Percentiles rank a stretch among this genome's conserved stretches.
Conservation (phyloP, 1,284 basidiomycete species). For the Pseudozyma sp. region DNA sequence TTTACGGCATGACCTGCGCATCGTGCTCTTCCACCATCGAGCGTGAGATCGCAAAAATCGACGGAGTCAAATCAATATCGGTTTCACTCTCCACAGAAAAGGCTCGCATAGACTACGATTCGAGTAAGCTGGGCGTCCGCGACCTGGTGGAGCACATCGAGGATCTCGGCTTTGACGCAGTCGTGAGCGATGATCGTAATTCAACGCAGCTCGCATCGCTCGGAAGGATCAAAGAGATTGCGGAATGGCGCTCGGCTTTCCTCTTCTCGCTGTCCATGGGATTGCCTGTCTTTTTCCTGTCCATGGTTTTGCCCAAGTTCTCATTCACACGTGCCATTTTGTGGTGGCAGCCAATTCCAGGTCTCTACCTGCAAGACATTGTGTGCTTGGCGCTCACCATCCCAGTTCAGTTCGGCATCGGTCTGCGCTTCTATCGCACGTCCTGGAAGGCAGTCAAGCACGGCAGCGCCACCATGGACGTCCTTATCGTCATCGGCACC, state of each 20-base stretch:
- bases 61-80: constrained; percentile 51
- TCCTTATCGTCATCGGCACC: constrained; percentile 94
- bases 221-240: constrained; percentile 88
- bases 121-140: constrained; percentile 47
- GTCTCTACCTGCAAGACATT: constrained; percentile 83
- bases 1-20: constrained; percentile 92
- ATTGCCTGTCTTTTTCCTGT: constrained; percentile 89
- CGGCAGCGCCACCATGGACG: constrained; percentile 86
- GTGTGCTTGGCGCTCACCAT: constrained; percentile 85
- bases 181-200: constrained; percentile 82
- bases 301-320: constrained; percentile 82
- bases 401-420: constrained; percentile 93
- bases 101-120: constrained; percentile 58
- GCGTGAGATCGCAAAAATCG: constrained; percentile 77
- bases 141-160: constrained; percentile 71
- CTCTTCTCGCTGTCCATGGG: constrained; percentile 82
- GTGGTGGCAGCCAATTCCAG: constrained; percentile 58
- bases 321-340: constrained; percentile 68
- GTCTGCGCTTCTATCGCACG: constrained; percentile 85
- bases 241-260: constrained; percentile 88
- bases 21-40: constrained; percentile 84
- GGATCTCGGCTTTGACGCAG: constrained; percentile 89
- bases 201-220: constrained; percentile 90
- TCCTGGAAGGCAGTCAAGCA: constrained; percentile 93
- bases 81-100: constrained; percentile 62